Percentiles rank a stretch among this genome's conserved stretches.
Evolutionary conservation across 192 early-diverging fungal species (phyloP).

Genomic region (Mortierella antarctica): DNA sequence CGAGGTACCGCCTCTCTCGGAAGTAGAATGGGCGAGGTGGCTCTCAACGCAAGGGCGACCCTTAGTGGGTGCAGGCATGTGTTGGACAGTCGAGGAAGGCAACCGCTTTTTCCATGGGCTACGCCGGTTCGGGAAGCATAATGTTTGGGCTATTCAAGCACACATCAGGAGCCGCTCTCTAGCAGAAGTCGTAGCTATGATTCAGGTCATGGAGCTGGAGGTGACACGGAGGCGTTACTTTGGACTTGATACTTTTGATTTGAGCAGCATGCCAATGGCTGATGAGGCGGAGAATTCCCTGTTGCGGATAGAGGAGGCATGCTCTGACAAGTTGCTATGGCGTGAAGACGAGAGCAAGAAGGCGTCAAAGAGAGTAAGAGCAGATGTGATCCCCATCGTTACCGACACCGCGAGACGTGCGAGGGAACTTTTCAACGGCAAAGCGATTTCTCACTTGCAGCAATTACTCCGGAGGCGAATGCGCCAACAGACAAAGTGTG

Average conservation of each 20-base stretch:
- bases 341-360: background rate
- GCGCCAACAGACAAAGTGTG: constrained; percentile 27
- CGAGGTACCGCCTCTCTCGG: no score
- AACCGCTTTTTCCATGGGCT: constrained; percentile 38
- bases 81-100: constrained; percentile 23
- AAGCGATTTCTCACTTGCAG: background rate
- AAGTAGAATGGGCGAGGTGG: no score
- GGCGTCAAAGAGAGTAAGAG: background rate
- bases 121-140: constrained; percentile 42
- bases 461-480: constrained; percentile 13
- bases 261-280: constrained; percentile 45
- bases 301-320: constrained; percentile 22
- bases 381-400: no score
- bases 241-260: background rate
- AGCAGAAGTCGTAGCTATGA: constrained; percentile 43
- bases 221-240: constrained; percentile 8
- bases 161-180: constrained; percentile 29
- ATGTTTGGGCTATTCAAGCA: constrained; percentile 44
- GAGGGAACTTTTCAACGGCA: no score
- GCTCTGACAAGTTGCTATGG: constrained; percentile 8
- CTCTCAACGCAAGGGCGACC: no score
- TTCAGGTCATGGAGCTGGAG: constrained; percentile 40
- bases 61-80: constrained; percentile 34
- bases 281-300: constrained; percentile 17
- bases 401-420: no score